Conservation (phyloP, 106 monocot genomes). For the Platanthera zijinensis region DNA sequence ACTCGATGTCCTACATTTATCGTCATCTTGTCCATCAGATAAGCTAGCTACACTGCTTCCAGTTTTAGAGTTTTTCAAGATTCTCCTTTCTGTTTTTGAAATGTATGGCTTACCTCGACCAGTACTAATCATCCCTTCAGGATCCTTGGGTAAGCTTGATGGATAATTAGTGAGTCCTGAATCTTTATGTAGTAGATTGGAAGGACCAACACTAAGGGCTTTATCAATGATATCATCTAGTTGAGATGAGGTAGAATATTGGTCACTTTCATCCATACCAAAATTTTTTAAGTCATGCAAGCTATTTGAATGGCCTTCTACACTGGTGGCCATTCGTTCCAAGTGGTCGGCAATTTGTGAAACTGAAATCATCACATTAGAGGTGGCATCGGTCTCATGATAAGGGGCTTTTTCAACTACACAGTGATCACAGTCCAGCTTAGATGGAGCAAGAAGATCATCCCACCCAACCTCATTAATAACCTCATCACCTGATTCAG, state of each 20-base stretch:
- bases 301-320: conserved; percentile 1
- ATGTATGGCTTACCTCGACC: conserved; percentile 74
- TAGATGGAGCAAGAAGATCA: conserved; percentile 18
- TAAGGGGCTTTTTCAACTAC: conserved; percentile 2
- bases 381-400: not conserved
- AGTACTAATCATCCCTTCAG: conserved; percentile 30
- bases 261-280: conserved; percentile 21
- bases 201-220: conserved; percentile 75
- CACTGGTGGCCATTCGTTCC: conserved; percentile 11
- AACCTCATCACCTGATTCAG: conserved; percentile 47
- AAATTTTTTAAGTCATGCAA: not conserved
- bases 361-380: not conserved
- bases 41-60: conserved; percentile 13
- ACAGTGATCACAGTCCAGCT: conserved; percentile 2
- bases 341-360: not conserved
- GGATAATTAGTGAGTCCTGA: conserved; percentile 17
- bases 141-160: conserved; percentile 20
- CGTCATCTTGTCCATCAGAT: conserved; percentile 24
- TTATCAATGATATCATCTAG: conserved; percentile 83
- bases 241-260: conserved; percentile 42
- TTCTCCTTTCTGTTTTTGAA: conserved; percentile 83
- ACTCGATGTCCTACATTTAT: conserved; percentile 11
- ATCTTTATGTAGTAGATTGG: conserved; percentile 34
- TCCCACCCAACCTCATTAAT: conserved; percentile 6
- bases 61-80: conserved; percentile 49